Conservation (phyloP, 2,329 filamentous ascomycete genomes). For the Hymenoscyphus linearis region DNA sequence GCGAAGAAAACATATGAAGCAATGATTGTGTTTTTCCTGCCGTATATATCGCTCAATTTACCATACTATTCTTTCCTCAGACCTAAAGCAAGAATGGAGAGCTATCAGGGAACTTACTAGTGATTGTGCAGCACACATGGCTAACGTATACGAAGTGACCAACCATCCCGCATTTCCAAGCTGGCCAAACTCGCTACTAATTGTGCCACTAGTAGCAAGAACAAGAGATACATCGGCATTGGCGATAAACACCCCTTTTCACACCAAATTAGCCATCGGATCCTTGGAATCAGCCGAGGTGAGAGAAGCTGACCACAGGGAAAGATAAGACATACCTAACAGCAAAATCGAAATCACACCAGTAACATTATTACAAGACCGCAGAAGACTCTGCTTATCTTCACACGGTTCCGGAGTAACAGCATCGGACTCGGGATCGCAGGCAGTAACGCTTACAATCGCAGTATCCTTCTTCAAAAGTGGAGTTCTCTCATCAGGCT, state of each 20-base stretch:
- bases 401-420: neutral
- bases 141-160: conserved; percentile 45
- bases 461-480: neutral
- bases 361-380: conserved; percentile 8
- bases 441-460: neutral
- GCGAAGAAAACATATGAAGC: conserved; percentile 44
- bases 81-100: conserved; percentile 32
- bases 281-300: neutral
- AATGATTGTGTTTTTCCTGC: conserved; percentile 48
- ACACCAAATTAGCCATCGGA: conserved; percentile 37
- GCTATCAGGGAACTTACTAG: conserved; percentile 41
- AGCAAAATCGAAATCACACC: conserved; percentile 20
- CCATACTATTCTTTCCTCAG: conserved; percentile 34
- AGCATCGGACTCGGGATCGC: neutral
- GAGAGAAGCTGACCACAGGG: neutral
- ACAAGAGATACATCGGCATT: conserved; percentile 62
- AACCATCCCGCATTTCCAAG: conserved; percentile 54
- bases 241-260: conserved; percentile 60
- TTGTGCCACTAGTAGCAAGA: conserved; percentile 58
- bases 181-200: conserved; percentile 55
- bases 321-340: conserved; percentile 8
- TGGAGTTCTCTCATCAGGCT: neutral
- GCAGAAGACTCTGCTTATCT: neutral
- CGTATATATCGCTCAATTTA: conserved; percentile 56
- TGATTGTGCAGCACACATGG: conserved; percentile 47